Evolutionary conservation across 2,329 filamentous ascomycete genomes (phyloP).

Genomic region (Xylaria sp.): DNA sequence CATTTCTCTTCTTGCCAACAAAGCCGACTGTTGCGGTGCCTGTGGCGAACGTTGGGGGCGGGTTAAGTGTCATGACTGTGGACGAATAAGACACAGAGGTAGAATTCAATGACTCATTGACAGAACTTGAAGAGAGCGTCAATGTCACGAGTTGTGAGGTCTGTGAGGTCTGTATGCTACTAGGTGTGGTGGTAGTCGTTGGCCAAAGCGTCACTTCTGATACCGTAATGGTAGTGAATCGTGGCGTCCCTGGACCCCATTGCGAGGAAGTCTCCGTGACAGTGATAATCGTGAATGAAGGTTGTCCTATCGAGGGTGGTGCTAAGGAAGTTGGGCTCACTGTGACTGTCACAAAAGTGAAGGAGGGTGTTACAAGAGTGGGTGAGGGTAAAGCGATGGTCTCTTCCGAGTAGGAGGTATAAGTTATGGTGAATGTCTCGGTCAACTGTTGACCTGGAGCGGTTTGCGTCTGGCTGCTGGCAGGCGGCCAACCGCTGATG

Average conservation of each 20-base stretch:
- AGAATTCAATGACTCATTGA: conserved; percentile 37
- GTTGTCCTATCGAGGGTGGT: conserved; percentile 2
- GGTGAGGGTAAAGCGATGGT: conserved; percentile 27
- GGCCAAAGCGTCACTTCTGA: conserved; percentile 38
- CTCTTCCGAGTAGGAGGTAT: conserved; percentile 33
- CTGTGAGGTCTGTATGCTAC: conserved; percentile 12
- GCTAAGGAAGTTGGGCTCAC: conserved; percentile 13
- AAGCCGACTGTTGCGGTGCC: conserved; percentile 31
- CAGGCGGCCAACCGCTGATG: conserved; percentile 31
- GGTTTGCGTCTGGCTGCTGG: conserved; percentile 21
- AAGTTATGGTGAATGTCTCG: conserved; percentile 35
- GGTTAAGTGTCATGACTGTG: conserved; percentile 36
- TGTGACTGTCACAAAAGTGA: conserved; percentile 35
- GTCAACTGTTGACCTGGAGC: conserved; percentile 25
- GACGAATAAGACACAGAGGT: conserved; percentile 39
- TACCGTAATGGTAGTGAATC: conserved; percentile 36
- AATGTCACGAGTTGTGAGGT: conserved; percentile 33
- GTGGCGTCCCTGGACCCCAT: conserved; percentile 8
- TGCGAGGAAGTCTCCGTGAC: conserved; percentile 27
- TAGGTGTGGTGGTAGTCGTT: conserved; percentile 16
- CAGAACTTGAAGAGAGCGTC: conserved; percentile 37
- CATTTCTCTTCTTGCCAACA: conserved; percentile 18
- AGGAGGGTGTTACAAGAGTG: conserved; percentile 8
- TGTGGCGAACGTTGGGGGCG: conserved; percentile 32
- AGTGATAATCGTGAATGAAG: conserved; percentile 34